These are phyloP conservation scores for Huiozyma sinensis DNA, from an alignment of 805 yeast genomes.

Conservation along the genomic window DNA sequence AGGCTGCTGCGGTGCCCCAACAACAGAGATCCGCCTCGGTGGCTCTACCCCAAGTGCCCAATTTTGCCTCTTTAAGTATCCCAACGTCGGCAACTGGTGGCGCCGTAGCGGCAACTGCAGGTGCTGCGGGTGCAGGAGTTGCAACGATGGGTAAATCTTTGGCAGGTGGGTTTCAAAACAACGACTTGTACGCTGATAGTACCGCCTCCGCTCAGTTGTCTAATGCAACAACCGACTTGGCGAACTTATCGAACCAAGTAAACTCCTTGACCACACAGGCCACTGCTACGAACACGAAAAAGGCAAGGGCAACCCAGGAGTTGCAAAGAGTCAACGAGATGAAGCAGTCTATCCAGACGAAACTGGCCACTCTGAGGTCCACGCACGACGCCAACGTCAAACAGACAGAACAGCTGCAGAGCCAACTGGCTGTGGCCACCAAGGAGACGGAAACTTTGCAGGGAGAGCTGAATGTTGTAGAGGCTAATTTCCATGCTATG, in stretches of 20 bases:
- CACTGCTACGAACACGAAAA: slow-evolving; percentile 54
- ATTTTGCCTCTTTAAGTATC: slow-evolving; percentile 16
- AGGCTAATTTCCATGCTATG: slow-evolving; percentile 65
- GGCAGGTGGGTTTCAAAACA: slow-evolving; percentile 24
- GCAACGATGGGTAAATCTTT: slow-evolving; percentile 12
- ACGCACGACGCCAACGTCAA: slow-evolving; percentile 71
- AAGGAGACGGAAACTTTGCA: slow-evolving; percentile 59
- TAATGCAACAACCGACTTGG: slow-evolving; percentile 74
- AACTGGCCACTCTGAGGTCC: slow-evolving; percentile 52
- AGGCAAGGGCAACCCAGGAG: slow-evolving; percentile 67
- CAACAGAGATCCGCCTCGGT: slow-evolving; percentile 36
- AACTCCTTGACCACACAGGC: slow-evolving; percentile 71
- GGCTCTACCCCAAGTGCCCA: slow-evolving; percentile 25
- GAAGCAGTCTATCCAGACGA: slow-evolving; percentile 64
- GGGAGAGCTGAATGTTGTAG: slow-evolving; percentile 63
- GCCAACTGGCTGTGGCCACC: slow-evolving; percentile 44
- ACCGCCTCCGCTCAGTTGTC: slow-evolving; percentile 61
- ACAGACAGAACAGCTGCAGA: slow-evolving; percentile 65
- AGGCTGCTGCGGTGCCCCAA: slow-evolving; percentile 32
- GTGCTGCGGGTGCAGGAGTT: slow-evolving; percentile 3
- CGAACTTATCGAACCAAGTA: slow-evolving; percentile 77
- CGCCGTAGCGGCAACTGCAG: slow-evolving; percentile 1
- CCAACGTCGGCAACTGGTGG: slow-evolving; percentile 2
- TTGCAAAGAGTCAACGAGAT: slow-evolving; percentile 53
- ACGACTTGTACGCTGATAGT: slow-evolving; percentile 46